These are phyloP conservation scores for Diaporthe capsici DNA, from an alignment of 2,329 filamentous ascomycete genomes.

Conservation along the genomic window DNA sequence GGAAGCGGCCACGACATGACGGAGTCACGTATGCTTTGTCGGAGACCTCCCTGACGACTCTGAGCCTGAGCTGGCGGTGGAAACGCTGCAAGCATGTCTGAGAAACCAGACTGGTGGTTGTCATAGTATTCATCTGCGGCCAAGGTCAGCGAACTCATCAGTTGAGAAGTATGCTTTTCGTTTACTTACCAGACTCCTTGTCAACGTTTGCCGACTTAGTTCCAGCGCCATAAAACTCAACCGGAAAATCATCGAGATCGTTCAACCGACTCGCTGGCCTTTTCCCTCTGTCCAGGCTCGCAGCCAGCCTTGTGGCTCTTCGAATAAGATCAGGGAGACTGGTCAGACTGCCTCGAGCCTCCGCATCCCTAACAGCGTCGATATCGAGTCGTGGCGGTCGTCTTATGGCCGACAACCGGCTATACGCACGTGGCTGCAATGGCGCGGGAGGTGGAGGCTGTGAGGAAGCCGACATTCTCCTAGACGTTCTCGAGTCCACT, in stretches of 20 bases:
- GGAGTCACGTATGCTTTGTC: slow-evolving; percentile 63
- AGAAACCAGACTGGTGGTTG: slow-evolving; percentile 67
- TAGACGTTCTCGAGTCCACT: slow-evolving; percentile 54
- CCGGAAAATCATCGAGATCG: slow-evolving; percentile 65
- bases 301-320: slow-evolving; percentile 87
- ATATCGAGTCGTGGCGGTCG: slow-evolving; percentile 84
- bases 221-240: slow-evolving; percentile 57
- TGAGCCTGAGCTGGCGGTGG: slow-evolving; percentile 71
- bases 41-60: slow-evolving; percentile 55
- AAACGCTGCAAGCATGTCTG: slow-evolving; percentile 77
- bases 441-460: slow-evolving; percentile 45
- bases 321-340: slow-evolving; percentile 92
- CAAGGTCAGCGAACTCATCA: slow-evolving; percentile 44
- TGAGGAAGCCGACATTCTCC: slow-evolving; percentile 44
- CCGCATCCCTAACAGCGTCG: slow-evolving; percentile 83
- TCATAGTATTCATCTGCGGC: slow-evolving; percentile 53
- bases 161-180: not conserved
- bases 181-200: slow-evolving; percentile 57
- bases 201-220: slow-evolving; percentile 49
- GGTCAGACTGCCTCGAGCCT: slow-evolving; percentile 89
- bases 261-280: slow-evolving; percentile 72
- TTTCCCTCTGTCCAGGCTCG: slow-evolving; percentile 87
- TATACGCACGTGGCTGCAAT: slow-evolving; percentile 51
- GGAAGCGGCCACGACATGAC: slow-evolving; percentile 67
- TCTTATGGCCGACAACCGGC: slow-evolving; percentile 68